A percentile compares a stretch with the other conserved stretches of the same genome.
Conservation (phyloP, 371 early-diverging fungal species). For the Mucor racemosus region DNA sequence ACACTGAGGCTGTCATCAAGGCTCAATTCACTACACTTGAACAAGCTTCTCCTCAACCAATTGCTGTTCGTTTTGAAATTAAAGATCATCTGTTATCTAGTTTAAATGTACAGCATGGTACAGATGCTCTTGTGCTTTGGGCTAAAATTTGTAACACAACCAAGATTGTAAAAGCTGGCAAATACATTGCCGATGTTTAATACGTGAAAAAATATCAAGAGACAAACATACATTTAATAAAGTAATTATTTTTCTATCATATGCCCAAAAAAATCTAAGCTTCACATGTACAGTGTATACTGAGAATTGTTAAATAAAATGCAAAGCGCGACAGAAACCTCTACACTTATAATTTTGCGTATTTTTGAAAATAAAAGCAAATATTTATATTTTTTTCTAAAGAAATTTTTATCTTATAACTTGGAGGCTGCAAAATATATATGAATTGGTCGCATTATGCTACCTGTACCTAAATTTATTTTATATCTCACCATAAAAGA, state of each 20-base stretch:
- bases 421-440: no score
- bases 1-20: constrained; percentile 45
- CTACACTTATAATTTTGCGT: no score
- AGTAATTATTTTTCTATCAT: not conserved
- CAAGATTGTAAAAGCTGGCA: constrained; percentile 35
- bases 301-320: no score
- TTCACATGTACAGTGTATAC: no score
- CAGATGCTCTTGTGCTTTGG: constrained; percentile 26
- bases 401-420: no score
- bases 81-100: constrained; percentile 42
- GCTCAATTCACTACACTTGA: constrained; percentile 55
- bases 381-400: no score
- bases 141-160: constrained; percentile 22
- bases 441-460: no score
- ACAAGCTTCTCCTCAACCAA: constrained; percentile 50
- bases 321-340: no score
- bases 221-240: not conserved
- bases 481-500: no score
- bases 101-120: constrained; percentile 24
- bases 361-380: no score
- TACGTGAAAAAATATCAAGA: not conserved
- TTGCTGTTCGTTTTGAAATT: constrained; percentile 56
- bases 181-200: constrained; percentile 43
- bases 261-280: no score
- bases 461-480: no score